Conservation (phyloP, 2,329 filamentous ascomycete genomes). For the Plectosphaerella cucumerina region DNA sequence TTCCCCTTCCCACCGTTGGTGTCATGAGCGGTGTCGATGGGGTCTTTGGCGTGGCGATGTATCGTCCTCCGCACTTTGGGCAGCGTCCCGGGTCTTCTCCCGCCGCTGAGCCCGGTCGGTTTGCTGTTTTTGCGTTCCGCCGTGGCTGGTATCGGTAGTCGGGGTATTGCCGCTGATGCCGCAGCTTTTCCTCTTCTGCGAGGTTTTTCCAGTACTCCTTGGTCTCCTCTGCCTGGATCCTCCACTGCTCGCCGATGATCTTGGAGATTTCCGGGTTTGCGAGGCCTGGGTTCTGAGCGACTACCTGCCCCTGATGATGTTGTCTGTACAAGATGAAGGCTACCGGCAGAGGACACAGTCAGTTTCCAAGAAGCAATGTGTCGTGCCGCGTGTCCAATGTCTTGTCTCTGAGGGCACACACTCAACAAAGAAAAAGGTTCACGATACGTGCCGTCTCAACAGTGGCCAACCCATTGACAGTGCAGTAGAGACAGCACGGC, state of each 20-base stretch:
- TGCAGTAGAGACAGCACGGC: too few species aligned
- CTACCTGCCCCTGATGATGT: slow-evolving; percentile 80
- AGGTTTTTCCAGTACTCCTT: slow-evolving; percentile 86
- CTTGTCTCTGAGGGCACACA: too few species aligned
- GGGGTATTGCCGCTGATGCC: slow-evolving; percentile 85
- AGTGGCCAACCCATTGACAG: too few species aligned
- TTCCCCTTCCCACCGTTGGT: slow-evolving; percentile 24
- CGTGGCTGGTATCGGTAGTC: slow-evolving; percentile 93
- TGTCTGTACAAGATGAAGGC: slow-evolving; percentile 98
- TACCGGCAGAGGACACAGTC: slow-evolving; percentile 35
- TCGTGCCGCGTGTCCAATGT: too few species aligned
- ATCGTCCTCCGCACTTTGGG: slow-evolving; percentile 66
- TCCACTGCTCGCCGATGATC: slow-evolving; percentile 93
- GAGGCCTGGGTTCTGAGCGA: slow-evolving; percentile 78
- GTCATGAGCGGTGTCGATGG: slow-evolving; percentile 45
- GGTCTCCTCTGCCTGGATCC: slow-evolving; percentile 65
- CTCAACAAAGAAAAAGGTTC: too few species aligned
- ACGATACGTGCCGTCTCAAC: too few species aligned
- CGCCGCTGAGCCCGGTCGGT: slow-evolving; percentile 25
- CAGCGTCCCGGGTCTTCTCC: slow-evolving; percentile 56
- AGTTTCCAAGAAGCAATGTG: slow-evolving; percentile 11
- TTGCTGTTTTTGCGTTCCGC: slow-evolving; percentile 44
- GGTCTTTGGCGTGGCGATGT: slow-evolving; percentile 58
- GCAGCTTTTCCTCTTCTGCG: slow-evolving; percentile 88
- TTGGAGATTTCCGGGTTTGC: slow-evolving; percentile 96